Conservation (phyloP, 2,329 filamentous ascomycete genomes). For the Pleurostoma richardsiae region DNA sequence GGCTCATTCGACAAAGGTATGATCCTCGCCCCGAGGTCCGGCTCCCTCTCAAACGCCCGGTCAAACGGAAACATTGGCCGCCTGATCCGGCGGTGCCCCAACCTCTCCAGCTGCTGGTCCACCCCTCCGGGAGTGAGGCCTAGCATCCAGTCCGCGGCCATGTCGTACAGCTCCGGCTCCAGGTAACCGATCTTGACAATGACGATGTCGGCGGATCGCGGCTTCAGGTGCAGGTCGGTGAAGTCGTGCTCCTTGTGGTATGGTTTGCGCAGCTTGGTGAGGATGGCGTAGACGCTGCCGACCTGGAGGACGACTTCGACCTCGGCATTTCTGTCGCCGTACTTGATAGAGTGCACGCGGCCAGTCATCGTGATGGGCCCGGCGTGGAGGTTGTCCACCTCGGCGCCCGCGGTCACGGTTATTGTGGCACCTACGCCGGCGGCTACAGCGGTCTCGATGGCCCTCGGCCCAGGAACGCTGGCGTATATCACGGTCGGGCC, state of each 20-base stretch:
- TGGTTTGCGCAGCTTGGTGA: conserved; percentile 47
- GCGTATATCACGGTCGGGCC: conserved; percentile 44
- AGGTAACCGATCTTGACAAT: conserved; percentile 53
- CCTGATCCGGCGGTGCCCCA: conserved; percentile 41
- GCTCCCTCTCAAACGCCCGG: conserved; percentile 8
- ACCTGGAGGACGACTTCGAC: conserved; percentile 44
- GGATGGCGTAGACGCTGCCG: conserved; percentile 43
- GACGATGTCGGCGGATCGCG: conserved; percentile 41
- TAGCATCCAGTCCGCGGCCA: conserved; percentile 50
- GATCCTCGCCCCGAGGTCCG: conserved; percentile 15
- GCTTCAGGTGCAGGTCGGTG: conserved; percentile 37
- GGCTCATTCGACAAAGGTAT: conserved; percentile 12
- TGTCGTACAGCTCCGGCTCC: conserved; percentile 47
- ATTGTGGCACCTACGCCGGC: conserved; percentile 41
- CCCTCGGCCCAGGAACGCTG: conserved; percentile 41
- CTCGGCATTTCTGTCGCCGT: conserved; percentile 41
- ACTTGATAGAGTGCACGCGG: conserved; percentile 40
- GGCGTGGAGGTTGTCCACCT: conserved; percentile 41
- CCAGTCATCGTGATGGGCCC: conserved; percentile 46
- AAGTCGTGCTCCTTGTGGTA: conserved; percentile 50
- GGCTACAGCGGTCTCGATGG: conserved; percentile 31
- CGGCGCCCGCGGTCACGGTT: conserved; percentile 45
- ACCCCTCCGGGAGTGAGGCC: conserved; percentile 48
- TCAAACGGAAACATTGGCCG: conserved; percentile 37
- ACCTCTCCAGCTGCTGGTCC: conserved; percentile 42